phyloP scores from a whole-genome alignment of 495 filamentous ascomycete genomes.

The Hypoxylon cercidicola region DNA sequence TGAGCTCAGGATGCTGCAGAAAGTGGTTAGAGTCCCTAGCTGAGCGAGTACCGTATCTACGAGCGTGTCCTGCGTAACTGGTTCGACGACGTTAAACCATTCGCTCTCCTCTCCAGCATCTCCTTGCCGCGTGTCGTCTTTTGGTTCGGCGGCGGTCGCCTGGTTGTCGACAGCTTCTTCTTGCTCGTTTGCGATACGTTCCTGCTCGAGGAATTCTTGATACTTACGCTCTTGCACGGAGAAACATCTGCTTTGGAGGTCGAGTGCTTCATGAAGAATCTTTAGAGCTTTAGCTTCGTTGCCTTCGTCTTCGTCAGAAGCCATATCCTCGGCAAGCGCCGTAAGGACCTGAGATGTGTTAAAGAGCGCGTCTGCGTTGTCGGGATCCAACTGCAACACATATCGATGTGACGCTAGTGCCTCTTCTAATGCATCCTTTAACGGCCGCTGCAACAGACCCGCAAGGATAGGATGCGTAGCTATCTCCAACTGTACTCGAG shows the following conservation, averaged over 20 bases:
- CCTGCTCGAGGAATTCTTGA: conserved; percentile 58
- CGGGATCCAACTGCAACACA: conserved; percentile 65
- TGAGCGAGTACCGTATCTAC: conserved; percentile 71
- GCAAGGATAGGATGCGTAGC: conserved; percentile 69
- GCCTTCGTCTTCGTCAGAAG: conserved; percentile 54
- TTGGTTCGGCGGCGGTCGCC: neutral
- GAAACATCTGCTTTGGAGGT: conserved; percentile 70
- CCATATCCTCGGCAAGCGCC: conserved; percentile 68
- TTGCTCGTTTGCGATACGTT: conserved; percentile 24
- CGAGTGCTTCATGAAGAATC: conserved; percentile 69
- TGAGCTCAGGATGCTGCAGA: conserved; percentile 62
- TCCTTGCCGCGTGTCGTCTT: neutral
- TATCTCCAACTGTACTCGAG: conserved; percentile 72
- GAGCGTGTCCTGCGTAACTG: conserved; percentile 65
- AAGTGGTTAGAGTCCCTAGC: conserved; percentile 58
- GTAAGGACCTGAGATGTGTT: conserved; percentile 75
- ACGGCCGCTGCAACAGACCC: conserved; percentile 61
- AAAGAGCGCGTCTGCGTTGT: conserved; percentile 73
- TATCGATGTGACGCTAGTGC: conserved; percentile 70
- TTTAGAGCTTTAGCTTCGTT: conserved; percentile 40
- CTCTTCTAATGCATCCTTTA: conserved; percentile 57
- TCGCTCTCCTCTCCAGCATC: conserved; percentile 56
- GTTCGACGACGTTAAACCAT: conserved; percentile 72
- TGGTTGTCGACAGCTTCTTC: neutral
- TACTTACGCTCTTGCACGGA: conserved; percentile 66